These are phyloP conservation scores for Calycina marina DNA, from an alignment of 2,329 filamentous ascomycete genomes.

Conservation along the genomic window DNA sequence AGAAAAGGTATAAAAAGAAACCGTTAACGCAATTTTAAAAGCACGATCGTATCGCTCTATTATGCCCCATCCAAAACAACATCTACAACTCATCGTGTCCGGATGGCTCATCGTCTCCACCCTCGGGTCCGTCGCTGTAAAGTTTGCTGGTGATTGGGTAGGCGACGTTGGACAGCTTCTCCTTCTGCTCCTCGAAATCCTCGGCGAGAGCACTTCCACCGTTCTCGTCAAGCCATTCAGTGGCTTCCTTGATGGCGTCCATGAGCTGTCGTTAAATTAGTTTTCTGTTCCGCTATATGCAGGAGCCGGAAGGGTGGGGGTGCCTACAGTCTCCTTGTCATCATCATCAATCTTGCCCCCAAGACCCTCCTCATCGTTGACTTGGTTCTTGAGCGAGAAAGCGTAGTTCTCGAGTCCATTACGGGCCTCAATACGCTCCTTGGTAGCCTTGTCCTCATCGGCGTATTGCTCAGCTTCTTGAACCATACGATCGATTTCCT, in stretches of 20 bases:
- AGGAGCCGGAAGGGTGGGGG: constrained; percentile 13
- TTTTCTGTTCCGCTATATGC: background rate
- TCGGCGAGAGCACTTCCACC: constrained; percentile 69
- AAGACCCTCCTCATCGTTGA: constrained; percentile 90
- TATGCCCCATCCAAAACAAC: constrained; percentile 3
- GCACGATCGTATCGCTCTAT: background rate
- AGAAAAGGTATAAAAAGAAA: constrained; percentile 1
- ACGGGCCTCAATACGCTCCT: constrained; percentile 90
- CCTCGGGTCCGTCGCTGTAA: constrained; percentile 56
- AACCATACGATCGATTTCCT: constrained; percentile 99
- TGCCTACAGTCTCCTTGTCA: constrained; percentile 81
- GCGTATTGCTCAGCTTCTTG: constrained; percentile 96
- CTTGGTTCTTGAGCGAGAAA: constrained; percentile 98
- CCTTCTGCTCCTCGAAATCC: constrained; percentile 99
- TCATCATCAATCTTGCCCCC: constrained; percentile 97
- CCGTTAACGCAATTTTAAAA: constrained; percentile 2
- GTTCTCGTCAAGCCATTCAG: constrained; percentile 96
- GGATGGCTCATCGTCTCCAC: constrained; percentile 55
- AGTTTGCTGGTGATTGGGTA: constrained; percentile 99
- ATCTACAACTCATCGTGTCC: constrained; percentile 67
- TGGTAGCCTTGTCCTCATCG: constrained; percentile 97
- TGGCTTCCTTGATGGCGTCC: constrained; percentile 91
- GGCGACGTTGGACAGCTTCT: constrained; percentile 92
- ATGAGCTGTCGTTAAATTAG: constrained; percentile 45
- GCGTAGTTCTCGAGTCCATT: constrained; percentile 99